Evolutionary conservation across 352 stramenopile genomes (phyloP).

Genomic region (Chrysophaeum taylorii): DNA sequence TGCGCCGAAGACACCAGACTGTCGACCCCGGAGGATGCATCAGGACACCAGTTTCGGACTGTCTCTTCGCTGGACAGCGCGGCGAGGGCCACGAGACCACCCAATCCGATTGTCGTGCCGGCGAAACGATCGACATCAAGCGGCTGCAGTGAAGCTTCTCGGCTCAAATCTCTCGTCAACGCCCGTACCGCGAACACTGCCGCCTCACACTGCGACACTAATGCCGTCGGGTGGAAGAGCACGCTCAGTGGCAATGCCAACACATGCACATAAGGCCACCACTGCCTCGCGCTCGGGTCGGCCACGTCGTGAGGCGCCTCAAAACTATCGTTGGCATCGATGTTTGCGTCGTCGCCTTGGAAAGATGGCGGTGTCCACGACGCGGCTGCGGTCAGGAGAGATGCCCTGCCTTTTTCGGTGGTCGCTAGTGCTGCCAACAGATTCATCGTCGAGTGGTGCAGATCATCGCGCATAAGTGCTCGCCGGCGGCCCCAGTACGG

Average conservation of each 20-base stretch:
- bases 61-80: not conserved
- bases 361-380: no score
- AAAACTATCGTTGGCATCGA: no score
- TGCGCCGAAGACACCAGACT: not conserved
- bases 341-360: no score
- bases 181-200: not conserved
- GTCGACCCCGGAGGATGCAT: no score
- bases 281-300: not conserved
- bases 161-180: not conserved
- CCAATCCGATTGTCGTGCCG: not conserved
- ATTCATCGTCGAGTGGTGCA: no score
- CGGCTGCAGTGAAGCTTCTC: not conserved
- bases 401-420: no score
- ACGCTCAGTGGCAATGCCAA: not conserved
- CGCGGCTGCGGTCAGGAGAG: no score
- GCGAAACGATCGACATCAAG: not conserved
- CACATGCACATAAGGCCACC: conserved; percentile 7
- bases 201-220: not conserved
- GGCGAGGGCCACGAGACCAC: not conserved
- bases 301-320: not conserved
- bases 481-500: no score
- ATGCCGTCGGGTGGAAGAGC: not conserved
- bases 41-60: no score
- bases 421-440: no score
- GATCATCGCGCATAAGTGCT: no score